Evolutionary conservation across 805 yeast species (phyloP), one percentile per base, ranked within the genome.

Genomic region (Lipomyces oligophaga): DNA sequence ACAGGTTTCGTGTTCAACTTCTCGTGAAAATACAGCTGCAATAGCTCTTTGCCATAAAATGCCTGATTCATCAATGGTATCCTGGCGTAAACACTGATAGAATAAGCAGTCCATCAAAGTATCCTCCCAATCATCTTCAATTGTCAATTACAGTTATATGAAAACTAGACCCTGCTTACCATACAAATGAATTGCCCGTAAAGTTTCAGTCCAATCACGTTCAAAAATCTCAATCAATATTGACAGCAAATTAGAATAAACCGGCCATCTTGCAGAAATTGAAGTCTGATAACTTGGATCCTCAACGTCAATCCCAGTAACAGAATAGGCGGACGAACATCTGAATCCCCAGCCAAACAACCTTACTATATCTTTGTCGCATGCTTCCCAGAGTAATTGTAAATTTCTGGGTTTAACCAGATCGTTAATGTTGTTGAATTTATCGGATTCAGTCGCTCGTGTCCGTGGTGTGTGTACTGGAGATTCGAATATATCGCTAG

Each of bases 281-380:
- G n/a, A n/a, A n/a, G n/a, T n/a, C n/a, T n/a, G n/a, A n/a, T n/a
- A n/a, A n/a, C n/a, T n/a, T n/a, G n/a, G n/a, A n/a, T n/a, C n/a
- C n/a, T n/a, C n/a, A n/a, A n/a, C n/a, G n/a, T n/a, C n/a, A n/a
- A n/a, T n/a, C n/a, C n/a, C n/a, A n/a, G n/a, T n/a, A n/a, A n/a
- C n/a, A n/a, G n/a, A n/a, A n/a, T n/a, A 30, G 8, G 47, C 54
- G 5, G 55, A 34, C 1, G 51, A 49, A 16, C 56, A 52, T 22
- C 42, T 31, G 5, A 52, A 37, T 6, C 40, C 44, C 56, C 56
- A 52, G 1, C 56, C 56, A 13, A 50, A 7, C 7, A 52, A 36
- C 4, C 38, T 30, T 34, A 47, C 41, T n/a, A 52, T 13, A 30
- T 49, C 45, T 15, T 35, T 43, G 22, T 43, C 54, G 15, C 35